Conservation (phyloP, 129 eudicot genomes). For the Oenanthe sinensis region DNA sequence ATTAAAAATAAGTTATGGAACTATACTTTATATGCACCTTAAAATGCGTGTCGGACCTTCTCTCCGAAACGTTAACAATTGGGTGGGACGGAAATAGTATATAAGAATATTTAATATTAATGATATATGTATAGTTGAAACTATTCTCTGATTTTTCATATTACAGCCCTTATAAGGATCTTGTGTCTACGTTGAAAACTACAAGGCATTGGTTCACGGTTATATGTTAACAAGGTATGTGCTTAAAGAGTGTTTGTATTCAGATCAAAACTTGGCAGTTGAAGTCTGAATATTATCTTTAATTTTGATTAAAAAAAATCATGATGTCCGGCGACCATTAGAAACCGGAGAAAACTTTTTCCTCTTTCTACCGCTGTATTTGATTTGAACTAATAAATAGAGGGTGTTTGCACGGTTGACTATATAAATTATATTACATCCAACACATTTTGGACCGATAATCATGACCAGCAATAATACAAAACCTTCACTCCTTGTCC, state of each 20-base stretch:
- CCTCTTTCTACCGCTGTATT: too few relatives aligned
- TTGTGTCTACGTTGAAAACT: neutral
- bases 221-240: neutral
- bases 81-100: too few relatives aligned
- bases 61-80: too few relatives aligned
- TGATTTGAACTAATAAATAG: neutral
- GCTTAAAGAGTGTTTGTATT: neutral
- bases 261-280: too few relatives aligned
- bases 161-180: neutral
- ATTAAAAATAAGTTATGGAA: too few relatives aligned
- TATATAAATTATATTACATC: neutral
- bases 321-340: too few relatives aligned
- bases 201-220: neutral
- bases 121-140: neutral
- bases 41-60: too few relatives aligned
- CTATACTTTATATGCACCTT: too few relatives aligned
- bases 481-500: neutral
- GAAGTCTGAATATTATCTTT: neutral
- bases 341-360: neutral
- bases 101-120: too few relatives aligned
- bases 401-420: neutral
- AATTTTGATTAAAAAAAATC: neutral
- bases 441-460: neutral
- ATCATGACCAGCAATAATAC: neutral
- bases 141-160: neutral